Evolutionary conservation across 805 yeast genomes (phyloP).

Genomic region (Debaryomyces maramus): DNA sequence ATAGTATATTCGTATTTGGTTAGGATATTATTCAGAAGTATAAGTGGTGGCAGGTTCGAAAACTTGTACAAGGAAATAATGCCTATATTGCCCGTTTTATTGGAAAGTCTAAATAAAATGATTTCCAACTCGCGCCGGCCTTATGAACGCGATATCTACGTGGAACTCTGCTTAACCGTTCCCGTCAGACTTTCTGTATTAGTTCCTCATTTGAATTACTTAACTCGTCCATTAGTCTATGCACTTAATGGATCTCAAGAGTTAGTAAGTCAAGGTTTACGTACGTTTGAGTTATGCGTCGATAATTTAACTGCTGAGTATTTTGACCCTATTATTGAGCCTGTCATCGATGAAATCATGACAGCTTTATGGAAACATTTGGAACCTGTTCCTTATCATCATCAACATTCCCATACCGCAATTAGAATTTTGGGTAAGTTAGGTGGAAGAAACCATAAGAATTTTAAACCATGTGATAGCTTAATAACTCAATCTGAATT

Average conservation of each 20-base stretch:
- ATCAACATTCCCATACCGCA: constrained; percentile 93
- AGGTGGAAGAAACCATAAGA: constrained; percentile 93
- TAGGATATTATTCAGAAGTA: constrained; percentile 86
- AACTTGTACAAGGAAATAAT: constrained; percentile 87
- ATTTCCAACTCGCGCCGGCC: constrained; percentile 81
- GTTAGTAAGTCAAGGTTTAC: constrained; percentile 86
- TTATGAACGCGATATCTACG: constrained; percentile 90
- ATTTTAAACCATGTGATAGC: constrained; percentile 73
- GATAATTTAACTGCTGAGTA: constrained; percentile 95
- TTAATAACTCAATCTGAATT: constrained; percentile 52
- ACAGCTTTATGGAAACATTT: constrained; percentile 88
- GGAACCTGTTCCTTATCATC: constrained; percentile 90
- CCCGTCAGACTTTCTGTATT: constrained; percentile 92
- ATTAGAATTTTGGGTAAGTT: constrained; percentile 89
- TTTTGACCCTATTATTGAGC: constrained; percentile 95
- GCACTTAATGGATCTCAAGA: constrained; percentile 92
- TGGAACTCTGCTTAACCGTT: constrained; percentile 90
- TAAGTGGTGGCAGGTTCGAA: constrained; percentile 97
- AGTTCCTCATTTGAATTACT: constrained; percentile 85
- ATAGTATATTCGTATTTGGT: constrained; percentile 84
- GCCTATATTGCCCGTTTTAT: constrained; percentile 82
- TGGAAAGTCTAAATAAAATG: constrained; percentile 83
- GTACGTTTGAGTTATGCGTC: constrained; percentile 93
- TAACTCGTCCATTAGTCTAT: constrained; percentile 88
- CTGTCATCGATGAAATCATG: constrained; percentile 93